Conservation (phyloP, 768 basidiomycete genomes). For the Mycena galericulata region DNA sequence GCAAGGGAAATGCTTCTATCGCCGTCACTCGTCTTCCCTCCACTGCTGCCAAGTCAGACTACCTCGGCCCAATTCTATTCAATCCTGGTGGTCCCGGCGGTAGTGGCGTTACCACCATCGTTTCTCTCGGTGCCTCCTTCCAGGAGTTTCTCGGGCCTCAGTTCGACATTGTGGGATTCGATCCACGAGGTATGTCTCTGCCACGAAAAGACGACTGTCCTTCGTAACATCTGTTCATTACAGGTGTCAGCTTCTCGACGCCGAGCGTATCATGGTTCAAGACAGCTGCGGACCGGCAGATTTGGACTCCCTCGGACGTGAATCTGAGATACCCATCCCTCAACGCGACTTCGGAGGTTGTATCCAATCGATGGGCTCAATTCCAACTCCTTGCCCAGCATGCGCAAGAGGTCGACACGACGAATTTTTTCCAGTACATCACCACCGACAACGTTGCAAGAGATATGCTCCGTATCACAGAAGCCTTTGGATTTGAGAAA, state of each 20-base stretch:
- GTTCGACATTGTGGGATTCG: slow-evolving; percentile 25
- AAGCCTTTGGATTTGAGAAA: slow-evolving; percentile 27
- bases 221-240: slow-evolving; percentile 53
- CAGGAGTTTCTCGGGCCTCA: slow-evolving; percentile 7
- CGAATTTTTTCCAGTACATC: slow-evolving; percentile 8
- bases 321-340: not conserved
- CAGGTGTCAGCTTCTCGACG: slow-evolving; percentile 51
- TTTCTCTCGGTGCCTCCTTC: not conserved
- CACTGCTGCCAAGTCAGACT: slow-evolving; percentile 37
- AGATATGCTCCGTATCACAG: slow-evolving; percentile 32
- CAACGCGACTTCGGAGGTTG: slow-evolving; percentile 10
- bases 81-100: slow-evolving; percentile 27
- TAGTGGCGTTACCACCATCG: slow-evolving; percentile 7
- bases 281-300: slow-evolving; percentile 45
- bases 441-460: slow-evolving; percentile 29
- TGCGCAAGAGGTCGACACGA: not conserved
- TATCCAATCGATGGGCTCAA: slow-evolving; percentile 22
- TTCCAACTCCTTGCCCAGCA: not conserved
- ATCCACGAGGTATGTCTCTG: slow-evolving; percentile 25
- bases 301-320: not conserved
- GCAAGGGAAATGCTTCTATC: slow-evolving; percentile 52
- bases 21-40: slow-evolving; percentile 58
- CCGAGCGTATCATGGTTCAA: slow-evolving; percentile 52
- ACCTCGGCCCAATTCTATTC: slow-evolving; percentile 25
- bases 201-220: slow-evolving; percentile 46